These are phyloP conservation scores for Striga asiatica DNA, from an alignment of 257 asterid species.

Conservation along the genomic window DNA sequence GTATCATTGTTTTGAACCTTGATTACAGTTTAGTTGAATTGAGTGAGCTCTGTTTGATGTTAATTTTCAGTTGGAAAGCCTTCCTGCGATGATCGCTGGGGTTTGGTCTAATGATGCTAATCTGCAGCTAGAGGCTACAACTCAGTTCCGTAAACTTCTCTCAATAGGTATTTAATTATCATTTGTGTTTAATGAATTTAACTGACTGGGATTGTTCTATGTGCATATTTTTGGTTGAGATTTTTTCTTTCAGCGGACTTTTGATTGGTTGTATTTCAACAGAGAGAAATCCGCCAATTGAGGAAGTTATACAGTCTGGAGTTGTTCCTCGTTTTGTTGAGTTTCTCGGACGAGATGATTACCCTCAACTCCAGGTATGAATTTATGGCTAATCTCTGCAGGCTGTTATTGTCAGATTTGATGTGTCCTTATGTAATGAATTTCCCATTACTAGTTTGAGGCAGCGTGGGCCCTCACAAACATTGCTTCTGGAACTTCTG, in stretches of 20 bases:
- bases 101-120: slow-evolving; percentile 58
- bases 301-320: slow-evolving; percentile 84
- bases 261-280: slow-evolving; percentile 6
- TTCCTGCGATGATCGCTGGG: slow-evolving; percentile 70
- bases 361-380: slow-evolving; percentile 70
- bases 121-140: slow-evolving; percentile 72
- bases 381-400: background rate
- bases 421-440: background rate
- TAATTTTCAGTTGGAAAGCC: slow-evolving; percentile 58
- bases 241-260: background rate
- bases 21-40: background rate
- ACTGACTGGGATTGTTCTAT: background rate
- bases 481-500: slow-evolving; percentile 93
- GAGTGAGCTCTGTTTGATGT: background rate
- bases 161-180: slow-evolving; percentile 47
- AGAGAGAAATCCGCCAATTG: slow-evolving; percentile 92
- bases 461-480: slow-evolving; percentile 98
- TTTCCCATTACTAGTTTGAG: slow-evolving; percentile 49
- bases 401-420: background rate
- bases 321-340: slow-evolving; percentile 82
- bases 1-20: background rate
- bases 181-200: background rate
- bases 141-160: slow-evolving; percentile 86
- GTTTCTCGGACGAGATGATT: slow-evolving; percentile 78
- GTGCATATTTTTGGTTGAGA: background rate